Conservation (phyloP, 345 rosid species). For the Eucalyptus cloeziana region DNA sequence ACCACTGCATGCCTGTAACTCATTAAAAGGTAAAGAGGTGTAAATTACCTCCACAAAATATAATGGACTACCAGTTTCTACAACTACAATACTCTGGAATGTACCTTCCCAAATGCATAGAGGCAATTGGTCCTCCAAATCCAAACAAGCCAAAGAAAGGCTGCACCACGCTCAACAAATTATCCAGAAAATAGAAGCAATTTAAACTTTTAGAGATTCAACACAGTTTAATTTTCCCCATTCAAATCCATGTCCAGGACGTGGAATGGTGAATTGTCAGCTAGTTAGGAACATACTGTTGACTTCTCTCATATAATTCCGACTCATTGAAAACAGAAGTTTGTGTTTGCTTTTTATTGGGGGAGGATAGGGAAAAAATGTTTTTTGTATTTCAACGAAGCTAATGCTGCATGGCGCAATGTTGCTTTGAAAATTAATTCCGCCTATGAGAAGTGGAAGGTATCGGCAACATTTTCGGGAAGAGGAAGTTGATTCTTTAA, state of each 20-base stretch:
- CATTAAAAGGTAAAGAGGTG: neutral
- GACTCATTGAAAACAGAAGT: neutral
- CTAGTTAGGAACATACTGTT: neutral
- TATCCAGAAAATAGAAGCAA: neutral
- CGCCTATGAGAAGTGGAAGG: neutral
- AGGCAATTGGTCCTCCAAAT: slow-evolving; percentile 47
- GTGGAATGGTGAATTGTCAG: neutral
- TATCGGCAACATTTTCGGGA: neutral
- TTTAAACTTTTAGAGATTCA: neutral
- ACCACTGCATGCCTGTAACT: slow-evolving; percentile 36
- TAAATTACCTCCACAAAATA: neutral
- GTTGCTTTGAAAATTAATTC: neutral
- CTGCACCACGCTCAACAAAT: slow-evolving; percentile 13
- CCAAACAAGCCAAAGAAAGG: slow-evolving; percentile 58
- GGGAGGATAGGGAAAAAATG: neutral
- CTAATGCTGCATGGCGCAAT: neutral
- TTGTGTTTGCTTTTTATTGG: neutral
- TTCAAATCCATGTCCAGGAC: neutral
- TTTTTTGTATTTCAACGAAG: neutral
- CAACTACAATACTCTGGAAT: neutral
- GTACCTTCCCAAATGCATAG: slow-evolving; percentile 54
- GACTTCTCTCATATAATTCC: neutral
- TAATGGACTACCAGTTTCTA: neutral
- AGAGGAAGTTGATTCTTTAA: neutral
- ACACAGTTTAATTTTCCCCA: neutral